Evolutionary conservation across 495 filamentous ascomycete genomes (phyloP), one percentile per base, ranked within the genome.

Genomic region (Podospora australis): DNA sequence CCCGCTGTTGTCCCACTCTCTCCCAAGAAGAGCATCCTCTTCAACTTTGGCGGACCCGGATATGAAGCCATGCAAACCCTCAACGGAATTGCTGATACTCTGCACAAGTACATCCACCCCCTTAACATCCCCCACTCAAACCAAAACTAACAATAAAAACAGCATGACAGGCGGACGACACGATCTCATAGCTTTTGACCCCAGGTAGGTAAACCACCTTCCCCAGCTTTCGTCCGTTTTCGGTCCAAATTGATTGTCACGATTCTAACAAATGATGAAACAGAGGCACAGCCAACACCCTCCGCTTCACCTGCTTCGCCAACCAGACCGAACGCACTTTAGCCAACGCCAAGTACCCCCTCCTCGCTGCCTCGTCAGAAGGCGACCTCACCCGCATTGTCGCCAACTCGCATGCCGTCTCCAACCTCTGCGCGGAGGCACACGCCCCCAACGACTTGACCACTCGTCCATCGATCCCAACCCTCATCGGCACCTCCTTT

Each of bases 21-120:
- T 0, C 57, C 58, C 3, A 66, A 63, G 40, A 70, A 70, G 17
- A 70, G 60, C 35, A 70, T 76, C 23, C 52, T 70, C 25, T 52
- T 74, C 56, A 71, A 74, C 58, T 71, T 71, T 52, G 72, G 72
- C 3, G 70, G 70, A 1, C 70, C 70, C 1, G 71, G 70, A 0
- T 54, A 49, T 10, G 48, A 44, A 7, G 56, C 48, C 14, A 55
- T 63, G n/a, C 19, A 38, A 7, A 46, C 50, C 10, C 26, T 68
- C 28, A 57, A 55, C 11, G 56, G 25, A 19, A 23, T 46, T 17
- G 53, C 24, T 8, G 45, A 34, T 5, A 17, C 36, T 11, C 22
- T 60, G 9, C 52, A 62, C 52, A 57, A 13, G 52, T 24, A 54
- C 63, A 42, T 29, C 54, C n/a, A n/a, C n/a, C 38, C 35, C 14